These are phyloP conservation scores for Pulveroboletus sp. DNA, from an alignment of 768 basidiomycete species.

Conservation along the genomic window DNA sequence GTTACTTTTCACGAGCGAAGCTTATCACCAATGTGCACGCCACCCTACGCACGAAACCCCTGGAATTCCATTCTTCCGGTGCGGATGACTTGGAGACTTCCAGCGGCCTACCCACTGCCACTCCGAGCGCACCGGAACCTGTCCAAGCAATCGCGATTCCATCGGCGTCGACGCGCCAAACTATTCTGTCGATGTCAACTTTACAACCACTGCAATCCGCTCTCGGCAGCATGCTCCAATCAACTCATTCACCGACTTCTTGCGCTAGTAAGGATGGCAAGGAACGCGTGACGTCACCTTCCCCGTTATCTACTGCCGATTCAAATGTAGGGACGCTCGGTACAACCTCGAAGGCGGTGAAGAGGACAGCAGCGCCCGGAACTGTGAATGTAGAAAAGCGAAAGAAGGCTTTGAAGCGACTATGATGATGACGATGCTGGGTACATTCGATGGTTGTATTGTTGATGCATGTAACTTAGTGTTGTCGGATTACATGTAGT, in stretches of 20 bases:
- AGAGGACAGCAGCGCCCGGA: conserved; percentile 57
- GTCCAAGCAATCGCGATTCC: conserved; percentile 38
- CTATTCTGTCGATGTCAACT: conserved; percentile 40
- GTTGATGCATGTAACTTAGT: background rate
- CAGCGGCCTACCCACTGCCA: conserved; percentile 11
- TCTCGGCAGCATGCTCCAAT: conserved; percentile 40
- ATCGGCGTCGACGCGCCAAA: conserved; percentile 40
- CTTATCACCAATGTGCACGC: conserved; percentile 93
- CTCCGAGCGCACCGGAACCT: conserved; percentile 22
- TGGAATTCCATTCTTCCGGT: conserved; percentile 61
- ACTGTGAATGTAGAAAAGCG: conserved; percentile 71
- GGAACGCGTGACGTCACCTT: conserved; percentile 65
- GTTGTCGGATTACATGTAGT: conserved; percentile 5
- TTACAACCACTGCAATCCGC: conserved; percentile 37
- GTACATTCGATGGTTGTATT: conserved; percentile 4
- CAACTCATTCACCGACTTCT: conserved; percentile 35
- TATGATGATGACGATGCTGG: conserved; percentile 38
- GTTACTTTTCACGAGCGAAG: conserved; percentile 81
- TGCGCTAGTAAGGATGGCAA: conserved; percentile 37
- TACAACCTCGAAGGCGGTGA: conserved; percentile 58
- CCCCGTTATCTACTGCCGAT: conserved; percentile 69
- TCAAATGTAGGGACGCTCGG: conserved; percentile 54
- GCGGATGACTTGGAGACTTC: conserved; percentile 21
- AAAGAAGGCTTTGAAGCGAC: conserved; percentile 83
- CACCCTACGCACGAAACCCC: conserved; percentile 69